Conservation (phyloP, 108 stramenopile species). For the Mayamaea pseudoterrestris region DNA sequence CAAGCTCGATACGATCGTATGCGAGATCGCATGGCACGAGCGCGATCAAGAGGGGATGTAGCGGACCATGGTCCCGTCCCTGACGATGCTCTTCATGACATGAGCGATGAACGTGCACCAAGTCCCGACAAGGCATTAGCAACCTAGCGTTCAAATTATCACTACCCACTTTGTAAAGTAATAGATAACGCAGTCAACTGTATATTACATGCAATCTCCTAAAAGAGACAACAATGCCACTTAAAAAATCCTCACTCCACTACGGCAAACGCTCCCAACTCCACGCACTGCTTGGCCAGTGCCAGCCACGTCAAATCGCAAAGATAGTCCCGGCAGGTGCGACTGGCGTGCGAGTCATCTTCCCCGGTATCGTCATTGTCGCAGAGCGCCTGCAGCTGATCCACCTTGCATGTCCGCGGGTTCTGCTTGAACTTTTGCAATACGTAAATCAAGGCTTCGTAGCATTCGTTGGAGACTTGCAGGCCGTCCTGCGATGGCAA, state of each 20-base stretch:
- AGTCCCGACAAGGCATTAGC: no score
- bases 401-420: slow-evolving; percentile 13
- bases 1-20: slow-evolving; percentile 72
- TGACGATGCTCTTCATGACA: no score
- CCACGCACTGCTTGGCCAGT: slow-evolving; percentile 62
- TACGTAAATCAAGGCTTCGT: slow-evolving; percentile 26
- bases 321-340: slow-evolving; percentile 4
- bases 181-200: no score
- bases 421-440: slow-evolving; percentile 17
- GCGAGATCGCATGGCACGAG: slow-evolving; percentile 71
- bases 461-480: slow-evolving; percentile 41
- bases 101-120: no score
- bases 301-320: slow-evolving; percentile 61
- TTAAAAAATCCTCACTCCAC: no score
- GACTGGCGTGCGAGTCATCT: not conserved
- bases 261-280: slow-evolving; percentile 58
- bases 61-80: no score
- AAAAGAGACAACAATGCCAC: no score
- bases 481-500: slow-evolving; percentile 14
- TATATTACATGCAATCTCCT: no score
- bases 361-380: not conserved
- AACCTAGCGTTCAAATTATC: no score
- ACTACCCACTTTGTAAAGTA: no score
- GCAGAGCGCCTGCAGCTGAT: slow-evolving; percentile 11
- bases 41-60: slow-evolving; percentile 37